Base-by-base conservation (phyloP, 2,329 filamentous ascomycete species). In the Xylariomycetidae sp. region DNA sequence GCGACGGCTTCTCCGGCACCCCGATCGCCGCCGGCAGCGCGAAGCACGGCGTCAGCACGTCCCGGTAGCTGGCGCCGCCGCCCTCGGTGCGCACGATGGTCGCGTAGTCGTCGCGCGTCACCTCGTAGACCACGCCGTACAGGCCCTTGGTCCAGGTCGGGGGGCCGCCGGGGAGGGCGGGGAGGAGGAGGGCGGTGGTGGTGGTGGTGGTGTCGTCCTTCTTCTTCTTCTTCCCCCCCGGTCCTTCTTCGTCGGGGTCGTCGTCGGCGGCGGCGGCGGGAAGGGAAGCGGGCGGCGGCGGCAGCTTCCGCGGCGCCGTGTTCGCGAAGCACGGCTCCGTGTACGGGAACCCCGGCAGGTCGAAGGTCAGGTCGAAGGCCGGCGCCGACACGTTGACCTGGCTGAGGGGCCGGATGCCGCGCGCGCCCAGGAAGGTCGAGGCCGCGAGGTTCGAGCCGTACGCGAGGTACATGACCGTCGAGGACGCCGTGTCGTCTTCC, bases 121-220 rank as follows among this genome's bases (percentile, higher is more conserved):
- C 86, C 63, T 96, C 89, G 64, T 98, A 98, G 4, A 96, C 92
- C 12, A 95, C 87, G 16, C 92, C 92, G 25, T 95, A 76, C 2
- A 98, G 72, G 4, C 86, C 85, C 51, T 88, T 89, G 43, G 78
- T 66, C 88, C 87, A 94, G 34, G 63, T 50, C 7, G 58, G 64
- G 4, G 20, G 20, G 8, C 8, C 8, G 20, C 15, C 20, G 22
- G 28, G 46, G 26, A 40, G 48, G 12, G 38, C 25, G 12, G 37
- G 49, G 33, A 38, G 29, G 9, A 37, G 19, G n/a, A n/a, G n/a
- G n/a, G n/a, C n/a, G n/a, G n/a, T n/a, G n/a, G n/a, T 10, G 14
- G 18, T 35, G 40, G 9, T 17, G 39, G 42, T 29, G 25, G 44
- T 12, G 29, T 48, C 18, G 32, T 49, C n/a, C n/a, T n/a, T n/a